These are phyloP conservation scores for Truncatella angustata DNA, from an alignment of 2,329 filamentous ascomycete genomes.

Conservation along the genomic window DNA sequence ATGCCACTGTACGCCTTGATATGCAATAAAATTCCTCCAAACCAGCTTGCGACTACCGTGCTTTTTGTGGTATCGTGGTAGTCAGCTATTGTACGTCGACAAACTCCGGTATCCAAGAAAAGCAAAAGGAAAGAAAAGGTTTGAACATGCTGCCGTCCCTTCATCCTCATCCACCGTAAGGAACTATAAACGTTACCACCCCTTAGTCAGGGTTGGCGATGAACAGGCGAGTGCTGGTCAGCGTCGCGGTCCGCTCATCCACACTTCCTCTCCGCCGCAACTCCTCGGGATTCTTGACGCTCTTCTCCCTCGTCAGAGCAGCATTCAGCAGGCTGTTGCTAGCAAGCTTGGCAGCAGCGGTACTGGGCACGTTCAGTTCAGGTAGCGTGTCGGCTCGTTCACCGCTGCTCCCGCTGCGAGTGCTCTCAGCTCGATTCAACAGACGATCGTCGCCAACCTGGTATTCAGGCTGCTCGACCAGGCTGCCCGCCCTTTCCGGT, in stretches of 20 bases:
- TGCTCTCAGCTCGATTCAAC: slow-evolving; percentile 42
- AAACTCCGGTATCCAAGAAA: slow-evolving; percentile 11
- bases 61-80: slow-evolving; percentile 9
- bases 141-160: not conserved
- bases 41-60: slow-evolving; percentile 9
- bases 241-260: slow-evolving; percentile 76
- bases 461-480: slow-evolving; percentile 41
- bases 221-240: slow-evolving; percentile 71
- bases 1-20: slow-evolving; percentile 3
- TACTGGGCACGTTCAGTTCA: slow-evolving; percentile 44
- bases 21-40: slow-evolving; percentile 7
- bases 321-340: slow-evolving; percentile 59
- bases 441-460: slow-evolving; percentile 24
- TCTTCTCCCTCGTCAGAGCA: slow-evolving; percentile 61
- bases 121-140: slow-evolving; percentile 7
- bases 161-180: not conserved
- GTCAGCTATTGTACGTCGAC: slow-evolving; percentile 4
- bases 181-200: not conserved
- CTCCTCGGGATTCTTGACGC: slow-evolving; percentile 67
- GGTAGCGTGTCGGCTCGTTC: slow-evolving; percentile 61
- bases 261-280: slow-evolving; percentile 76
- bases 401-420: slow-evolving; percentile 54
- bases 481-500: slow-evolving; percentile 52
- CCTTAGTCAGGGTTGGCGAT: slow-evolving; percentile 79
- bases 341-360: slow-evolving; percentile 52